phyloP scores from a whole-genome alignment of 2,329 filamentous ascomycete species.

The Chrysosphaeria jannelii region DNA sequence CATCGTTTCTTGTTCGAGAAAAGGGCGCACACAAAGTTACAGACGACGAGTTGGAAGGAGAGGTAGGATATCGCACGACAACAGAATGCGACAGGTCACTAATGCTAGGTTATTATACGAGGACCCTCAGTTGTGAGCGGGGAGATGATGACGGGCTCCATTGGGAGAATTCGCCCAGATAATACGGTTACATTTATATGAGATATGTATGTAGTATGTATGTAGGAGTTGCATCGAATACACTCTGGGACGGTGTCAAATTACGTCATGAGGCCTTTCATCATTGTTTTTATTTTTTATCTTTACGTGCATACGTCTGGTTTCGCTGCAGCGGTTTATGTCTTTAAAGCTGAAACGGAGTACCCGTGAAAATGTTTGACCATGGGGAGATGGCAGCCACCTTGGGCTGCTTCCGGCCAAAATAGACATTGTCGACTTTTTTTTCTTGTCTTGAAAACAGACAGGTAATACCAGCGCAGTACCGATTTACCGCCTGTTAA shows the following conservation, averaged over 20 bases:
- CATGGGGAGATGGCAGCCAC: too few species aligned
- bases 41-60: slow-evolving; percentile 28
- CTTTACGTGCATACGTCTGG: background rate
- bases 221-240: background rate
- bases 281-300: background rate
- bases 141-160: slow-evolving; percentile 29
- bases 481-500: too few species aligned
- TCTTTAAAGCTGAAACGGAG: too few species aligned
- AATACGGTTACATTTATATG: slow-evolving; percentile 30
- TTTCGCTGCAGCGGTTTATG: too few species aligned
- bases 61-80: slow-evolving; percentile 24
- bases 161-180: slow-evolving; percentile 37
- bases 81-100: background rate
- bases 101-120: slow-evolving; percentile 29
- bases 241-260: too few species aligned
- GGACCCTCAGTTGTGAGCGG: slow-evolving; percentile 45
- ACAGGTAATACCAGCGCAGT: too few species aligned
- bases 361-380: too few species aligned
- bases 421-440: too few species aligned
- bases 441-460: too few species aligned
- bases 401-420: too few species aligned
- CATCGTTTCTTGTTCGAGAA: slow-evolving; percentile 49
- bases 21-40: slow-evolving; percentile 27
- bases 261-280: background rate
- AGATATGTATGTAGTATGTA: background rate